Conservation (phyloP, 2,329 filamentous ascomycete species). For the Scopulariopsis brevicaulis region DNA sequence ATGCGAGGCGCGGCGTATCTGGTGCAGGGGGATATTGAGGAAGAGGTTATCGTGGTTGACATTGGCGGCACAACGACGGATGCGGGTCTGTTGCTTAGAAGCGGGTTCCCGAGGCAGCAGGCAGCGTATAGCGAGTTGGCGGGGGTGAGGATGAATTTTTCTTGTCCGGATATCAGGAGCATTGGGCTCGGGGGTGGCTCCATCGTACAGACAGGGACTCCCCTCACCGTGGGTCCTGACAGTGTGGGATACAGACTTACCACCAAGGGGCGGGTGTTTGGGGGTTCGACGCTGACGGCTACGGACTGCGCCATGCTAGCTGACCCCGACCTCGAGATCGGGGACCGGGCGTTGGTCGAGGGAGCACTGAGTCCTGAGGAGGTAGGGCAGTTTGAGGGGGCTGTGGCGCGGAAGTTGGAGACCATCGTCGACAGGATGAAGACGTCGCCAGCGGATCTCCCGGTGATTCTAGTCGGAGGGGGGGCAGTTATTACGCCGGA, state of each 20-base stretch:
- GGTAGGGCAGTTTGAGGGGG: slow-evolving; percentile 21
- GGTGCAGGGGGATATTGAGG: slow-evolving; percentile 20
- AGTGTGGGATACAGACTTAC: slow-evolving; percentile 48
- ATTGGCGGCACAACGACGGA: slow-evolving; percentile 58
- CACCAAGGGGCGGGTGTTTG: slow-evolving; percentile 42
- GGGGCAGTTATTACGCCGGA: slow-evolving; percentile 48
- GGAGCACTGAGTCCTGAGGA: slow-evolving; percentile 16
- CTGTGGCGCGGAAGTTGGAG: slow-evolving; percentile 39
- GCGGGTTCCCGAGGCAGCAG: slow-evolving; percentile 51
- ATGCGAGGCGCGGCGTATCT: slow-evolving; percentile 53
- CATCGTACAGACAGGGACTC: slow-evolving; percentile 29
- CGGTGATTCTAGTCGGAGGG: slow-evolving; percentile 52
- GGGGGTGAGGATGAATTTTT: slow-evolving; percentile 51
- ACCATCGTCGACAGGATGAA: slow-evolving; percentile 50
- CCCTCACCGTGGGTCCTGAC: slow-evolving; percentile 43
- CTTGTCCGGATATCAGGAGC: slow-evolving; percentile 44
- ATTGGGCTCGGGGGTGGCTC: slow-evolving; percentile 50
- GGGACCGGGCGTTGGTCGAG: slow-evolving; percentile 18
- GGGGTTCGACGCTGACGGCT: slow-evolving; percentile 42
- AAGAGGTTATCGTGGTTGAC: slow-evolving; percentile 48
- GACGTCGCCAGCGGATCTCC: slow-evolving; percentile 44
- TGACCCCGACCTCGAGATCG: background rate
- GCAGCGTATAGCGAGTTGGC: slow-evolving; percentile 51
- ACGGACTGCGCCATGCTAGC: slow-evolving; percentile 39
- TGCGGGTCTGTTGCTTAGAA: slow-evolving; percentile 47